These are phyloP conservation scores for Zychaea mexicana DNA, from an alignment of 371 early-diverging fungal genomes.

Conservation along the genomic window DNA sequence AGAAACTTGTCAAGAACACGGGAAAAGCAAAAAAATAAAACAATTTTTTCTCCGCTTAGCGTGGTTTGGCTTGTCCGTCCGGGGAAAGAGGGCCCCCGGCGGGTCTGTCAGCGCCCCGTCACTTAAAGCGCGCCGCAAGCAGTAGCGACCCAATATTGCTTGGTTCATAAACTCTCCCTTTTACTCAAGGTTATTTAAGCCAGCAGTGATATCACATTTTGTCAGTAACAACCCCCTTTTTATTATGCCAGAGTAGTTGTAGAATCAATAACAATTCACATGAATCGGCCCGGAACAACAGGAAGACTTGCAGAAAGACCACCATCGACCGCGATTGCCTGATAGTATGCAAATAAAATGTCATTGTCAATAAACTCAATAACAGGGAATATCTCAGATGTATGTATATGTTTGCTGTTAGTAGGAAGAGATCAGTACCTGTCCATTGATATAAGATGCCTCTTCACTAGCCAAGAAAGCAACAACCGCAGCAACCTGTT, in stretches of 20 bases:
- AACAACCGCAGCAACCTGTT: conserved; percentile 52
- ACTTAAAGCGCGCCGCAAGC: no score
- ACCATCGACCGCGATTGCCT: conserved; percentile 52
- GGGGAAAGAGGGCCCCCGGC: no score
- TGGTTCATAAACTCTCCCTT: no score
- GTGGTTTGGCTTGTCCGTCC: no score
- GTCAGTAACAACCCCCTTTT: not conserved
- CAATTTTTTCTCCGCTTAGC: no score
- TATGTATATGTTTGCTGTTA: not conserved
- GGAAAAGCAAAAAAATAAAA: not conserved
- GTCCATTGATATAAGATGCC: conserved; percentile 59
- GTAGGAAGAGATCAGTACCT: conserved; percentile 6
- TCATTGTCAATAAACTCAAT: no score
- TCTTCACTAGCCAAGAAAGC: conserved; percentile 58
- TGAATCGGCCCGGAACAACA: conserved; percentile 26
- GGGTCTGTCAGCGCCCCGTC: no score
- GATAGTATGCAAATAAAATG: no score
- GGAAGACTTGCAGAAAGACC: conserved; percentile 53
- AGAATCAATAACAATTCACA: not conserved
- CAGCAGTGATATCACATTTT: no score
- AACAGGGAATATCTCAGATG: no score
- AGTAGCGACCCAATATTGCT: no score
- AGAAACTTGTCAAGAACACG: not conserved
- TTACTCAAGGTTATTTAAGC: no score
- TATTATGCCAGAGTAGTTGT: not conserved